Base-by-base conservation (phyloP, 73 alveolate species). In the Paramecium bursaria region DNA sequence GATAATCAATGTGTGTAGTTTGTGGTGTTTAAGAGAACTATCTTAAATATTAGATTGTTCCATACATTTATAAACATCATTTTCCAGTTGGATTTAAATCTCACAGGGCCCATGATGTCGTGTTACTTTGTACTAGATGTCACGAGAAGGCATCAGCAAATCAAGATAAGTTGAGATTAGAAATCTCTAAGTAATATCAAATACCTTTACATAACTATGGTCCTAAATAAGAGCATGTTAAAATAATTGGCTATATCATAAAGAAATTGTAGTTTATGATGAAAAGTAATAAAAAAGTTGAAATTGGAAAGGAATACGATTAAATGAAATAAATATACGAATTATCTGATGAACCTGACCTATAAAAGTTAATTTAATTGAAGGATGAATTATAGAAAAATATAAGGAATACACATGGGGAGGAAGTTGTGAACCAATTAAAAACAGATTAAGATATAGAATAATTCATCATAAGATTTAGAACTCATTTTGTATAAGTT, bases 21-120 rank as follows among this genome's bases (percentile, higher is more conserved):
- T 77, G 88, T 77, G 88, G 88, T 26, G 51, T 27, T 5, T 46
- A 46, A 21, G 30, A 55, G 5, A 77, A 77, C 27, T 51, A 31
- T 39, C 47, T 67, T n/a, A 77, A 77, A 77, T 77, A 77, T 25
- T 67, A 51, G 7, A 50, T 77, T 26, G 46, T 77, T 1, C 88
- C 88, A 0, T 53, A 60, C 22, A 77, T 77, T 19, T 77, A 77
- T 75, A 87, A 98, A 74, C 75, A 87, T 35, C 85, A 77, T 61
- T 92, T 96, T 85, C 98, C 99, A 0, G 95, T 87, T 74, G 90
- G 94, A 75, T 90, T 87, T 85, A 97, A 97, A 91, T 73, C 95
- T 47, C 99, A 95, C 57, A 86, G 98, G 79, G 92, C 98, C 22
- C 99, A 97, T 86, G 99, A 97, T 87, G 96, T 97, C 17, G 95